Evolutionary conservation across 1,284 basidiomycete species (phyloP), one percentile per base, ranked within the genome.

Genomic region (Microbotryum scabiosae): DNA sequence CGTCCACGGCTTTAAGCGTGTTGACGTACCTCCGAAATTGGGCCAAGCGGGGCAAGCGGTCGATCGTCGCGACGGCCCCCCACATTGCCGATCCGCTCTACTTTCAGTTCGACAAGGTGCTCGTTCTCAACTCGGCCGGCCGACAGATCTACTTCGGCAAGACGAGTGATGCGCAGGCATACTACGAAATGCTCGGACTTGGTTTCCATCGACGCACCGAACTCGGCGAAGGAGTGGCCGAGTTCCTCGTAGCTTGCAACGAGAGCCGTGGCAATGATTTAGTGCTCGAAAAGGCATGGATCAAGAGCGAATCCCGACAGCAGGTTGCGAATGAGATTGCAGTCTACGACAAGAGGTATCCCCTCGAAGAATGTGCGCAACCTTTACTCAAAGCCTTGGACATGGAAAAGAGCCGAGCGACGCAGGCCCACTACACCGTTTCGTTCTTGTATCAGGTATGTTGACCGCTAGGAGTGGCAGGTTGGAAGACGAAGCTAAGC

Each of bases 61-160:
- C 76, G 16, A 74, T 82, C 54, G 59, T 76, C 36, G 69, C 71
- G 25, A 74, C 77, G 4, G 73, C 82, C 51, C 83, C 82, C 73
- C 81, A 82, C 71, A 76, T 78, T 3, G 23, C 85, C 83, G 69
- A 88, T 87, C 73, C 76, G 18, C 78, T 79, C 4, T 79, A 78
- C 72, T 53, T 59, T 8, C 52, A 59, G 53, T 87, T 88, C 63
- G 84, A 87, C 77, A 85, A 75, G 69, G 84, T 78, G 43, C 65
- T 71, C 64, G 82, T 94, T 25, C 78, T 94, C 56, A 84, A 90
- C 75, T 79, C 88, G 73, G 51, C 60, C 1, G 90, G 90, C 12
- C 85, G 63, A 25, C 85, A 88, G 72, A 87, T 89, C 46, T 93
- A 84, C 79, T 90, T 84, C 72, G 90, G 90, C 6, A 82, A 83